Conservation (phyloP, 495 filamentous ascomycete genomes). For the Endocarpon pusillum region DNA sequence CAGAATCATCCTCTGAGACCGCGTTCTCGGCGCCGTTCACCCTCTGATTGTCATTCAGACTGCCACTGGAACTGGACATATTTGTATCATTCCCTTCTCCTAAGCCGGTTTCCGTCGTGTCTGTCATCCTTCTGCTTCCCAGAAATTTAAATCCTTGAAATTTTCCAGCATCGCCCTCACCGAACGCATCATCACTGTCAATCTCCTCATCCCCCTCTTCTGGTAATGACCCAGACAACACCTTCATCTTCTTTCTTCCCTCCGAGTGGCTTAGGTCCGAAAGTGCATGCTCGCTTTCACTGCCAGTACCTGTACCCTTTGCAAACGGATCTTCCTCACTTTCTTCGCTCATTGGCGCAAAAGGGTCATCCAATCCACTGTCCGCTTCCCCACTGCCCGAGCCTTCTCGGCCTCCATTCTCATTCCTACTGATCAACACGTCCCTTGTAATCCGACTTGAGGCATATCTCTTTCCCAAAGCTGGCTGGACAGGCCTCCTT, state of each 20-base stretch:
- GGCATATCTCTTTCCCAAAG: conserved; percentile 64
- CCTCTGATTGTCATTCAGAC: conserved; percentile 15
- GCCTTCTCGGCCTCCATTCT: conserved; percentile 19
- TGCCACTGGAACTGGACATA: too few species aligned
- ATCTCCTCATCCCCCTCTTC: conserved; percentile 29
- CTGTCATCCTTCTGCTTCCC: conserved; percentile 28
- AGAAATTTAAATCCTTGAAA: conserved; percentile 35
- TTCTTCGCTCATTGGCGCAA: conserved; percentile 22
- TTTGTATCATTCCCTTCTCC: conserved; percentile 21
- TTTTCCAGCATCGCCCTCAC: conserved; percentile 40
- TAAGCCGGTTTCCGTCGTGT: conserved; percentile 31
- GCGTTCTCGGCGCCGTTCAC: conserved; percentile 19
- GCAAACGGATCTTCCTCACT: conserved; percentile 20
- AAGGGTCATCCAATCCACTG: conserved; percentile 29
- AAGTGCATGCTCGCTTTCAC: neutral
- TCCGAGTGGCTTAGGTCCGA: conserved; percentile 10
- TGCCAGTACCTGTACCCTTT: conserved; percentile 10
- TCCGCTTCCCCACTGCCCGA: too few species aligned
- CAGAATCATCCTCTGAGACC: conserved; percentile 12
- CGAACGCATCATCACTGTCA: conserved; percentile 44
- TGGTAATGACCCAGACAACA: conserved; percentile 15
- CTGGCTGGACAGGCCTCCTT: conserved; percentile 46
- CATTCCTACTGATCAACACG: conserved; percentile 24
- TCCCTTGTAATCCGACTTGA: conserved; percentile 65
- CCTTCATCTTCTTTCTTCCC: conserved; percentile 19